Evolutionary conservation across 352 stramenopile genomes (phyloP).

Genomic region (Albugo candida): DNA sequence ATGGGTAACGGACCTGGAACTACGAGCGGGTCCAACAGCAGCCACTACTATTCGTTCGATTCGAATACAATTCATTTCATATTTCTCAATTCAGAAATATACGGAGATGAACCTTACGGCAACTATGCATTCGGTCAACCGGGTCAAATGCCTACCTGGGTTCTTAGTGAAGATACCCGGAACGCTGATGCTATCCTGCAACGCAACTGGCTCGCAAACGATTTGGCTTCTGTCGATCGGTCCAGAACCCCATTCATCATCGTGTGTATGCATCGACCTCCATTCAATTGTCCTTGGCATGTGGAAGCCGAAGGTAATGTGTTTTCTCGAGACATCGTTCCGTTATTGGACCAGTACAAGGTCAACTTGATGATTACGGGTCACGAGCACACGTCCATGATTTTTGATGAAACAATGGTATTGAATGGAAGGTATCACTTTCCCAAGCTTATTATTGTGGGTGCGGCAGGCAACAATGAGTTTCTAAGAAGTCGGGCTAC

Average conservation of each 20-base stretch:
- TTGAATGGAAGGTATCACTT: constrained; percentile 17
- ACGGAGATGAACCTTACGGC: constrained; percentile 38
- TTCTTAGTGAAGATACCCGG: constrained; percentile 15
- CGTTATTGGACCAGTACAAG: constrained; percentile 47
- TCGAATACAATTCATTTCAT: constrained; percentile 45
- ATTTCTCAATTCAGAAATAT: constrained; percentile 63
- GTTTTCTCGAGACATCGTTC: constrained; percentile 44
- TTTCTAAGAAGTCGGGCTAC: constrained; percentile 27
- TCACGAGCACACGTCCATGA: constrained; percentile 53
- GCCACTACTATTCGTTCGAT: constrained; percentile 63
- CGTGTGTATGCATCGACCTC: constrained; percentile 44
- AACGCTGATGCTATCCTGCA: constrained; percentile 14
- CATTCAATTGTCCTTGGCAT: constrained; percentile 37
- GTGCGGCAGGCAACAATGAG: constrained; percentile 57
- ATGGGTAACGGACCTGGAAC: constrained; percentile 26
- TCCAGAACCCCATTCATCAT: constrained; percentile 42
- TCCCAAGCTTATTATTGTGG: constrained; percentile 51
- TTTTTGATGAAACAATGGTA: constrained; percentile 32
- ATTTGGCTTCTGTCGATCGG: constrained; percentile 43
- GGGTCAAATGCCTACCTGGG: constrained; percentile 18
- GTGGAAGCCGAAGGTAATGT: constrained; percentile 21
- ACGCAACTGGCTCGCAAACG: constrained; percentile 41
- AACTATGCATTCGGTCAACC: constrained; percentile 20
- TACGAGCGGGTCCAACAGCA: constrained; percentile 35
- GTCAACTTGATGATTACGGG: constrained; percentile 51